Evolutionary conservation across 2,329 filamentous ascomycete species (phyloP).

Genomic region (Penicillium sp.): DNA sequence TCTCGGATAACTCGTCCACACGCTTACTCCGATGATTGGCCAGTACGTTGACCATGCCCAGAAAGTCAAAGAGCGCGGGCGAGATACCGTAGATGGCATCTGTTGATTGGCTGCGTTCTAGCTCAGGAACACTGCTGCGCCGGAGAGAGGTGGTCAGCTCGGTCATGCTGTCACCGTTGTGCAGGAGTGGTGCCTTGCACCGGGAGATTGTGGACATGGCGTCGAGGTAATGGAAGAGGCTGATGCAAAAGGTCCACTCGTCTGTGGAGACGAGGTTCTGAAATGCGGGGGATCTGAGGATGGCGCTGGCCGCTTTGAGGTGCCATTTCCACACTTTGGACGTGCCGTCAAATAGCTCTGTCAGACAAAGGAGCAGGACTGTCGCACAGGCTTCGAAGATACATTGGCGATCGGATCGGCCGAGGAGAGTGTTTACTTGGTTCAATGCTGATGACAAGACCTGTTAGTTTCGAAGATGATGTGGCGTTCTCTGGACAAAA

Average conservation of each 20-base stretch:
- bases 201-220: constrained; percentile 34
- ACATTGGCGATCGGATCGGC: constrained; percentile 26
- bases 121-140: constrained; percentile 10
- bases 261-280: constrained; percentile 27
- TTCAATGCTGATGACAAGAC: constrained; percentile 19
- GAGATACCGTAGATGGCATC: constrained; percentile 26
- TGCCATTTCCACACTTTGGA: constrained; percentile 48
- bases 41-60: constrained; percentile 31
- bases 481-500: background rate
- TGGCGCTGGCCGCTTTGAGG: constrained; percentile 45
- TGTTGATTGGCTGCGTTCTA: constrained; percentile 8
- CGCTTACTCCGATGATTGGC: constrained; percentile 32
- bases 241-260: constrained; percentile 41
- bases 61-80: constrained; percentile 24
- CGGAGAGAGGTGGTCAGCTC: constrained; percentile 20
- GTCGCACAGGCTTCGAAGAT: constrained; percentile 45
- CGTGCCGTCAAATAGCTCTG: constrained; percentile 47
- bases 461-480: background rate
- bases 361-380: constrained; percentile 47
- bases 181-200: constrained; percentile 30
- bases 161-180: constrained; percentile 14
- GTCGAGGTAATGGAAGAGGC: constrained; percentile 40
- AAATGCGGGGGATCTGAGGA: constrained; percentile 37
- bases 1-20: constrained; percentile 31
- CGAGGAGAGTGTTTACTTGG: constrained; percentile 25